A percentile compares a stretch with the other conserved stretches of the same genome.
Conservation (phyloP, 2,329 filamentous ascomycete genomes). For the Pestalotiopsis sp. region DNA sequence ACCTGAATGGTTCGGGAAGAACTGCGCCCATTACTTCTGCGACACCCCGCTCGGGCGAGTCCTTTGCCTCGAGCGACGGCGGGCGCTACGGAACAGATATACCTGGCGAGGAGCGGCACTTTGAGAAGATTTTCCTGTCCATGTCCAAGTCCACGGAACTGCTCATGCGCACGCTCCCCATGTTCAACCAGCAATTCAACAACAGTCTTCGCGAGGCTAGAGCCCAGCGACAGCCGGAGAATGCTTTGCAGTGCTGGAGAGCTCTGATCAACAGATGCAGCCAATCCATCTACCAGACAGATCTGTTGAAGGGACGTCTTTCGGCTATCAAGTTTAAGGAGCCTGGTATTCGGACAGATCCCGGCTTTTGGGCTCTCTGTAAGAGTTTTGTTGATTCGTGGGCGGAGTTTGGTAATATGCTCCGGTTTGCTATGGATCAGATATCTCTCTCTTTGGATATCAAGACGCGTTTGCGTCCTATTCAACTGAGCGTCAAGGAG, state of each 20-base stretch:
- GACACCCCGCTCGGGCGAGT: slow-evolving; percentile 84
- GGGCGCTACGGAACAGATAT: slow-evolving; percentile 63
- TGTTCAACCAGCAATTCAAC: slow-evolving; percentile 68
- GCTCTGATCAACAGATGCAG: slow-evolving; percentile 72
- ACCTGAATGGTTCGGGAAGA: slow-evolving; percentile 51
- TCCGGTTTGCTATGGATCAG: slow-evolving; percentile 57
- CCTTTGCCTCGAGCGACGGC: slow-evolving; percentile 63
- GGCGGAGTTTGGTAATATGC: slow-evolving; percentile 64
- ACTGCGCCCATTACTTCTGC: slow-evolving; percentile 57
- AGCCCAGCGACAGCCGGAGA: slow-evolving; percentile 60
- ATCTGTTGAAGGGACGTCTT: slow-evolving; percentile 72
- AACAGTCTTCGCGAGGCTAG: slow-evolving; percentile 66
- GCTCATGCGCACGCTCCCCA: slow-evolving; percentile 71
- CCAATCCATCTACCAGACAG: slow-evolving; percentile 71
- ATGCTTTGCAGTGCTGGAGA: slow-evolving; percentile 67
- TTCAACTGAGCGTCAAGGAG: slow-evolving; percentile 83
- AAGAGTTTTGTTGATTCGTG: slow-evolving; percentile 74
- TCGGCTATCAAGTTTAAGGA: slow-evolving; percentile 85
- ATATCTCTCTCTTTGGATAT: slow-evolving; percentile 66
- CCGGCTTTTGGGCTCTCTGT: slow-evolving; percentile 69
- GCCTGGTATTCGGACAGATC: slow-evolving; percentile 69
- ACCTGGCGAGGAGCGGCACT: slow-evolving; percentile 76
- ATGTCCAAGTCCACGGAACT: slow-evolving; percentile 74
- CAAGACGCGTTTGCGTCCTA: slow-evolving; percentile 72
- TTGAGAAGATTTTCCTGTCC: slow-evolving; percentile 81